Base-by-base conservation (phyloP, 1,284 basidiomycete genomes). In the Ustilago nuda region DNA sequence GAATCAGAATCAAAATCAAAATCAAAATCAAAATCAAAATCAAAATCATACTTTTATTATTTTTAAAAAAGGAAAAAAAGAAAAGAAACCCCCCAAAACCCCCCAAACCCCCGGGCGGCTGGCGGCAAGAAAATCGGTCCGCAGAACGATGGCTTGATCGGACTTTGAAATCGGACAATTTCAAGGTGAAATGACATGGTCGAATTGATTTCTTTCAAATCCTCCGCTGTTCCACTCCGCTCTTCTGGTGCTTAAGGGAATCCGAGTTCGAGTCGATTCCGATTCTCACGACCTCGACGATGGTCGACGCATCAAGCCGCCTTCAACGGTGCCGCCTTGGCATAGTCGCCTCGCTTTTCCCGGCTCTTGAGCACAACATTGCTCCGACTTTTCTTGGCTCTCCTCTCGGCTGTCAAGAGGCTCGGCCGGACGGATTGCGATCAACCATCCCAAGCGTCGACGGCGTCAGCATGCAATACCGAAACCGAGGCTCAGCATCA, bases 161-260 rank as follows among this genome's bases (percentile, higher is more conserved):
- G 69, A 72, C 46, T 46, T 71, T 23, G 12, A 67, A 63, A 45
- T 32, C 61, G 70, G 70, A 55, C 53, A 66, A 48, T 72, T 72
- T 72, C 41, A 30, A 56, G 43, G 62, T 52, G 13, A 51, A 72
- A 72, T 72, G 70, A 72, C 70, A 66, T 72, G 53, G 69, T 56
- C 32, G 43, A 13, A 37, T 37, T 41, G 50, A 32, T 54, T 39
- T 19, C 59, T 45, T 27, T 51, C 45, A 33, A 39, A 55, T 60
- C 61, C 58, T 56, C 56, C 51, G 45, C 13, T n/a, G 23, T 54
- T 46, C 50, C 2, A 59, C 62, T 53, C 62, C 56, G 39, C 55
- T 30, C 12, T 41, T 50, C 9, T 19, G 43, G n/a, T 4, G 43
- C n/a, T 19, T 19, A 19, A 27, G 23, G 43, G 13, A 45, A 45